phyloP scores from a whole-genome alignment of 768 basidiomycete genomes.

The Paxillus rubicundulus region DNA sequence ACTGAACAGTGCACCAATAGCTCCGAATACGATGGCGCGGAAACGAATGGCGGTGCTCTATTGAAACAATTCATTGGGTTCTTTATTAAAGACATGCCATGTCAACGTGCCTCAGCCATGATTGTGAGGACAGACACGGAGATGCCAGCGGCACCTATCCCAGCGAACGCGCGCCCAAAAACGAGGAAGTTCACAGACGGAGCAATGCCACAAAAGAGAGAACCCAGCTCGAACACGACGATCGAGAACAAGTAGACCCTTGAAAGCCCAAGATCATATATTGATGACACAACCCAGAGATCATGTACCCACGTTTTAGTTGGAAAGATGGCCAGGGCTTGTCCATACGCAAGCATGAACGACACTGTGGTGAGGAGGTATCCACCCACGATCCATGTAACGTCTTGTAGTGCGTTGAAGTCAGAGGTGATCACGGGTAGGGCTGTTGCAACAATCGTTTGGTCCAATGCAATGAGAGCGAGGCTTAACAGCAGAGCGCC shows the following conservation, averaged over 20 bases:
- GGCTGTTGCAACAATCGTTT: constrained; percentile 60
- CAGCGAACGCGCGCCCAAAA: constrained; percentile 62
- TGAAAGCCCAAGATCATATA: constrained; percentile 50
- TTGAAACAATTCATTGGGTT: neutral
- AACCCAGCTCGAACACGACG: constrained; percentile 40
- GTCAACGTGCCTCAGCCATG: constrained; percentile 7
- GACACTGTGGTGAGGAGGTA: constrained; percentile 55
- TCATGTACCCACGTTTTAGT: constrained; percentile 29
- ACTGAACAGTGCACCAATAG: constrained; percentile 9
- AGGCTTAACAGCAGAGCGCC: constrained; percentile 9
- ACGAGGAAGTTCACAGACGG: constrained; percentile 60
- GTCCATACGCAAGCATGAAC: constrained; percentile 12
- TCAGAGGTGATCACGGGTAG: constrained; percentile 36
- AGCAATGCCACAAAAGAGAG: constrained; percentile 59
- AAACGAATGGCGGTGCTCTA: constrained; percentile 9
- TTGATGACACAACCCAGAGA: constrained; percentile 55
- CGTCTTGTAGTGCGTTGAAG: constrained; percentile 13
- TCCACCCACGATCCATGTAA: constrained; percentile 63
- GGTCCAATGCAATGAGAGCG: constrained; percentile 12
- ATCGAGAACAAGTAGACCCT: constrained; percentile 11
- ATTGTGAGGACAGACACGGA: constrained; percentile 18
- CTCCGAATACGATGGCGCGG: constrained; percentile 10
- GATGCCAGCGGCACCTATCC: constrained; percentile 67
- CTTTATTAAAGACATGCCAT: neutral
- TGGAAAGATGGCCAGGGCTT: constrained; percentile 6